phyloP scores from a whole-genome alignment of 257 asterid genomes.

The Cruciata laevipes region DNA sequence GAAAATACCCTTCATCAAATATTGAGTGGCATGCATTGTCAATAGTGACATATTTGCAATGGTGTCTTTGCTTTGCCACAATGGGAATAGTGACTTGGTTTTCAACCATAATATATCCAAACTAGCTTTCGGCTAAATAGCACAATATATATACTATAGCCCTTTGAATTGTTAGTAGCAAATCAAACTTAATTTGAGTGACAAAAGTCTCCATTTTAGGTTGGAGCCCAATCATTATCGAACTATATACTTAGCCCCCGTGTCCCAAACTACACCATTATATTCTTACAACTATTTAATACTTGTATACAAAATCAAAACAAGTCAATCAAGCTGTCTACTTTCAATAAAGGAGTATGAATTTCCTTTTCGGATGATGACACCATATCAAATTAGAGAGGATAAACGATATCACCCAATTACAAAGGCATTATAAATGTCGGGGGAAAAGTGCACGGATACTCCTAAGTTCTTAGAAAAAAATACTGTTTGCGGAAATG shows the following conservation, averaged over 20 bases:
- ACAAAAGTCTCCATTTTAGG: constrained; percentile 8
- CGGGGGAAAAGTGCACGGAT: too few relatives aligned
- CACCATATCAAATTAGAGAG: constrained; percentile 13
- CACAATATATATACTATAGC: not conserved
- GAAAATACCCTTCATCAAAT: too few relatives aligned
- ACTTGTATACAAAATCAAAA: not conserved
- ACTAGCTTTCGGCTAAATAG: constrained; percentile 16
- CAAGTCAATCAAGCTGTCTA: constrained; percentile 4
- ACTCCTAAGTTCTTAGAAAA: too few relatives aligned
- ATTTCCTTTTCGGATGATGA: constrained; percentile 26
- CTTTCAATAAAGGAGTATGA: constrained; percentile 5
- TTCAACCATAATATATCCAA: not conserved
- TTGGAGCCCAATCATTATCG: constrained; percentile 15
- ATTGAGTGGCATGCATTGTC: not conserved
- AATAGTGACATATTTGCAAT: not conserved
- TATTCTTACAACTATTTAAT: not conserved
- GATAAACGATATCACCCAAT: not conserved
- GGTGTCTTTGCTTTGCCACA: too few relatives aligned
- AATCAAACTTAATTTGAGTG: not conserved
- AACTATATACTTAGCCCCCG: not conserved
- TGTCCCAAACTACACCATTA: not conserved
- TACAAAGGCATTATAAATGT: too few relatives aligned
- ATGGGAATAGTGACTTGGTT: not conserved
- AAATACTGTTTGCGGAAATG: too few relatives aligned
- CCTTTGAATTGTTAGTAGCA: not conserved